These are phyloP conservation scores for Alternaria sp. DNA, from an alignment of 2,329 filamentous ascomycete genomes.

Conservation along the genomic window DNA sequence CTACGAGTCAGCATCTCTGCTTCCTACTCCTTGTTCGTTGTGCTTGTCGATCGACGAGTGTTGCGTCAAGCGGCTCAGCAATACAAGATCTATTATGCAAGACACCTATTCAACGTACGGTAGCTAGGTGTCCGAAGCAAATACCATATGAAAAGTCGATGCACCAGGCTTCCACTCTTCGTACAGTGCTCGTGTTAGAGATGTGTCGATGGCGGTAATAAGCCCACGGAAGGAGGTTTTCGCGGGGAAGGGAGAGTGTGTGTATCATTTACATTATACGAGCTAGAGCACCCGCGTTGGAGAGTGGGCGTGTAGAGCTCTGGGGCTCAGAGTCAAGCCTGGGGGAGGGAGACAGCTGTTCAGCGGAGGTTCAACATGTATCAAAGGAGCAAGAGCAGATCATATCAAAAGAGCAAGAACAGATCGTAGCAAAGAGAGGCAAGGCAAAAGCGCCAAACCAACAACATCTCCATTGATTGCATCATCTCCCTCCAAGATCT, in stretches of 20 bases:
- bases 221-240: not conserved
- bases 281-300: not conserved
- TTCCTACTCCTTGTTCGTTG: too few species aligned
- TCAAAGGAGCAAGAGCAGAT: not conserved
- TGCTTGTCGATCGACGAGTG: too few species aligned
- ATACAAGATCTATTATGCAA: too few species aligned
- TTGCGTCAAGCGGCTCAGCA: too few species aligned
- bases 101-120: too few species aligned
- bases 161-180: too few species aligned
- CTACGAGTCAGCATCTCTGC: not conserved
- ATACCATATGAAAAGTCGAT: too few species aligned
- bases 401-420: not conserved
- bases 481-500: not conserved
- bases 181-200: not conserved
- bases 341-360: not conserved
- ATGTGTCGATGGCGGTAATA: not conserved
- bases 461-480: not conserved
- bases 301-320: not conserved
- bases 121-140: too few species aligned
- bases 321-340: not conserved
- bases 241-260: not conserved
- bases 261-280: not conserved
- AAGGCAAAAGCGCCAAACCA: conserved; percentile 1
- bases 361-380: not conserved
- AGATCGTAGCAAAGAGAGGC: not conserved